These are phyloP conservation scores for Trypanosomatidae sp. DNA, from an alignment of 208 protist genomes.

Conservation along the genomic window DNA sequence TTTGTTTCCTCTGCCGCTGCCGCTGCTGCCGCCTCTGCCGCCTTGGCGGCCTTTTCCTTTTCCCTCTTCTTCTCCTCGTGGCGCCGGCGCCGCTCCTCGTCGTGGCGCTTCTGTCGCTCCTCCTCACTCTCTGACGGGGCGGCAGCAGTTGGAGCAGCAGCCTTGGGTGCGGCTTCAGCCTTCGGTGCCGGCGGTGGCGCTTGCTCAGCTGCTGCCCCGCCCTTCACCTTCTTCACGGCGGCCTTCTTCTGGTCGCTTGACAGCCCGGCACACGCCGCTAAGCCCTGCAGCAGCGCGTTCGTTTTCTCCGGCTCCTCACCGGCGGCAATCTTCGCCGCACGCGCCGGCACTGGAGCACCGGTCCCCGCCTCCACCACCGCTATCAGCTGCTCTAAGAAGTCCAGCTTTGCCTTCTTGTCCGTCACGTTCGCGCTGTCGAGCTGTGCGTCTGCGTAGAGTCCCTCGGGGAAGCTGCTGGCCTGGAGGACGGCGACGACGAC, in stretches of 20 bases:
- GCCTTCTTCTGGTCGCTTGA: conserved; percentile 51
- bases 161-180: not conserved
- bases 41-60: conserved; percentile 29
- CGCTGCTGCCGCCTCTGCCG: conserved; percentile 12
- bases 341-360: conserved; percentile 44
- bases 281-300: conserved; percentile 80
- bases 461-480: conserved; percentile 69
- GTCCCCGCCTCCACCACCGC: conserved; percentile 75
- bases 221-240: conserved; percentile 68
- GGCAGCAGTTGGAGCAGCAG: not conserved
- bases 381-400: conserved; percentile 80
- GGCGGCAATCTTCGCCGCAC: conserved; percentile 80
- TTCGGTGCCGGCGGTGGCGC: not conserved
- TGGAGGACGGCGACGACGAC: conserved; percentile 71
- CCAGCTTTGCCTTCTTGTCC: conserved; percentile 86
- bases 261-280: conserved; percentile 73
- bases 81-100: conserved; percentile 51
- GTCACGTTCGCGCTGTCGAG: conserved; percentile 77
- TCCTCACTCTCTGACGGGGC: conserved; percentile 39
- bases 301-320: conserved; percentile 87
- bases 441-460: conserved; percentile 57
- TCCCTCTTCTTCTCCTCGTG: conserved; percentile 53
- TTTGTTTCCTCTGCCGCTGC: not conserved
- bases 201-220: conserved; percentile 1
- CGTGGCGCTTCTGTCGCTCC: conserved; percentile 59